Base-by-base conservation (phyloP, 371 early-diverging fungal genomes). In the Zychaea mexicana region DNA sequence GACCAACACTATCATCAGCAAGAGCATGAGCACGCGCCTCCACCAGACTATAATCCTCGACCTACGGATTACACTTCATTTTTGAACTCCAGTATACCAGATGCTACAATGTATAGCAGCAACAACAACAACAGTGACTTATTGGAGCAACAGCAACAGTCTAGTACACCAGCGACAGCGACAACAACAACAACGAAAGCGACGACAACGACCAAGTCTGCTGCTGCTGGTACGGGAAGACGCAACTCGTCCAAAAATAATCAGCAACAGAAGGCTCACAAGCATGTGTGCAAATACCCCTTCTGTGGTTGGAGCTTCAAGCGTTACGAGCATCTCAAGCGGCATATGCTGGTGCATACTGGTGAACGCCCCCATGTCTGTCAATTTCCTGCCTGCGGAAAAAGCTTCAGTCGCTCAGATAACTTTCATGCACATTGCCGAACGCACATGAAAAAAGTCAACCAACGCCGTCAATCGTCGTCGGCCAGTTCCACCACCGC, bases 291-390 rank as follows among this genome's bases (percentile, higher is more conserved):
- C 64, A 69, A 71, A 33, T 74, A 78, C 52, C 77, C 80, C 19
- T 71, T 73, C 17, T 83, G 83, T 52, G 70, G 74, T 5, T 79
- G 78, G 81, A 78, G 78, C 55, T 83, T 83, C 66, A 92, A 92
- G 71, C 81, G 93, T 21, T 86, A 80, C 67, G 93, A 94, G 62
- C 92, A 93, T 71, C 68, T 93, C 54, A 89, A 90, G 62, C 74
- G 95, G 19, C 93, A 92, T 66, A 81, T 83, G 72, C 68, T 89
- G 12, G 83, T 83, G n/a, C 83, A 83, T 31, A 79, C 83, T 3
- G 81, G 81, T n/a, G 83, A 80, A 64, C 72, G 83, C 17, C 79
- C 90, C 13, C 85, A 79, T 65, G 73, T 78, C 22, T 90, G 90
- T 64, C 76, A 72, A 30, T 76, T 77, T 33, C 74, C 73, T 27